These are phyloP conservation scores for Tulasnella sp. DNA, from an alignment of 768 basidiomycete species.

Conservation along the genomic window DNA sequence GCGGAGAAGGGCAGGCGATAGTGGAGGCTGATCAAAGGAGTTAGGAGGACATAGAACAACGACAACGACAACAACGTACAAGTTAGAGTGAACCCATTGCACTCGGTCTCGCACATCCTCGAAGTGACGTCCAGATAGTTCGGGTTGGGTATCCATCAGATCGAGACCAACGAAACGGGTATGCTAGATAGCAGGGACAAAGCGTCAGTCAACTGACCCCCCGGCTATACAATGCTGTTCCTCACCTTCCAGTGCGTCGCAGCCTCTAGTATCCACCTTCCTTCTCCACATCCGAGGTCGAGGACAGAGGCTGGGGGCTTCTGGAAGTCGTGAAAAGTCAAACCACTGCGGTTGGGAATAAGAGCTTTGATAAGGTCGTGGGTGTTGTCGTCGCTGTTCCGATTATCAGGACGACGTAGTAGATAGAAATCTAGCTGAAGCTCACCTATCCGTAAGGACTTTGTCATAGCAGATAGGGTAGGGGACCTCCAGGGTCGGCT, in stretches of 20 bases:
- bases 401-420: background rate
- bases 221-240: background rate
- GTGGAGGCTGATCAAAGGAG: slow-evolving; percentile 33
- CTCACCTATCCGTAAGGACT: slow-evolving; percentile 10
- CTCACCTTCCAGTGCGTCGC: slow-evolving; percentile 44
- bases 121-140: slow-evolving; percentile 17
- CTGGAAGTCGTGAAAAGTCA: slow-evolving; percentile 46
- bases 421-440: no score
- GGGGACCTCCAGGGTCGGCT: slow-evolving; percentile 5
- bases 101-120: slow-evolving; percentile 32
- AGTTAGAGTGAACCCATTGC: slow-evolving; percentile 47
- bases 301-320: slow-evolving; percentile 44
- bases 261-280: slow-evolving; percentile 54
- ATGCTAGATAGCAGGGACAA: slow-evolving; percentile 22
- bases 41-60: background rate
- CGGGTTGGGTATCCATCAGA: slow-evolving; percentile 33
- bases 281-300: slow-evolving; percentile 66
- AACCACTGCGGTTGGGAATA: slow-evolving; percentile 35
- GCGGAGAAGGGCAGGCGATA: slow-evolving; percentile 48
- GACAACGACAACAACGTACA: slow-evolving; percentile 35
- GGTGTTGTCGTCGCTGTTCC: slow-evolving; percentile 46
- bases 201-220: background rate
- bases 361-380: slow-evolving; percentile 42
- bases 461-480: slow-evolving; percentile 12
- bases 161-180: slow-evolving; percentile 55